phyloP scores from a whole-genome alignment of 2,329 filamentous ascomycete genomes.

The Lithohypha guttulata region DNA sequence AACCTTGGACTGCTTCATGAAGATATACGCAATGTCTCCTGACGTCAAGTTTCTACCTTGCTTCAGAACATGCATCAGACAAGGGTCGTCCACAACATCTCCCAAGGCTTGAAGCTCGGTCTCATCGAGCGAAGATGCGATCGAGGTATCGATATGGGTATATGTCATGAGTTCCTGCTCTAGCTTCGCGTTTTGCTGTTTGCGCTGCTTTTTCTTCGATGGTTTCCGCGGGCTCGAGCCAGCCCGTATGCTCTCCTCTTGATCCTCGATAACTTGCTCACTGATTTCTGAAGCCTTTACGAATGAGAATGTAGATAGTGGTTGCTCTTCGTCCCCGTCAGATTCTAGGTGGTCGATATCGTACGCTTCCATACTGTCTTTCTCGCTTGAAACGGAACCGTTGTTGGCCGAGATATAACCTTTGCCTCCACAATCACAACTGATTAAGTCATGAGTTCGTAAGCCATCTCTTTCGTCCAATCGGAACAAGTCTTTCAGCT shows the following conservation, averaged over 20 bases:
- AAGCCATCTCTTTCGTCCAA: slow-evolving; percentile 51
- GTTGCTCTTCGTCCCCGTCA: slow-evolving; percentile 4
- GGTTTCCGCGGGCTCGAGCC: slow-evolving; percentile 9
- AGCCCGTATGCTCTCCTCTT: slow-evolving; percentile 2
- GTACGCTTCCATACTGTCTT: not conserved
- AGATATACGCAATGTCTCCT: slow-evolving; percentile 18
- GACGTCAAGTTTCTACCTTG: slow-evolving; percentile 14
- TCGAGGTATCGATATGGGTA: slow-evolving; percentile 31
- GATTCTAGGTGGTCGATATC: slow-evolving; percentile 4
- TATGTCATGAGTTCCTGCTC: slow-evolving; percentile 35
- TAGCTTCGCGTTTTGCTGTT: slow-evolving; percentile 30
- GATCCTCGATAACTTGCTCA: slow-evolving; percentile 7
- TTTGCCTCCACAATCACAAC: slow-evolving; percentile 50
- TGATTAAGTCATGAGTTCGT: slow-evolving; percentile 58
- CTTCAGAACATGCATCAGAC: slow-evolving; percentile 17
- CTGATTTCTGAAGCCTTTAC: slow-evolving; percentile 8
- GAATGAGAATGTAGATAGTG: slow-evolving; percentile 14
- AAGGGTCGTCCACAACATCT: slow-evolving; percentile 15
- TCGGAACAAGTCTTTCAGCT: slow-evolving; percentile 56
- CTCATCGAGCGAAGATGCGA: slow-evolving; percentile 17
- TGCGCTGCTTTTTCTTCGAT: slow-evolving; percentile 18
- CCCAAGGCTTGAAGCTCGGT: slow-evolving; percentile 7
- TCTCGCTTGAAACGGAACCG: slow-evolving; percentile 1
- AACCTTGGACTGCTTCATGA: slow-evolving; percentile 15
- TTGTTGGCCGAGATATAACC: slow-evolving; percentile 26